A percentile compares a stretch with the other conserved stretches of the same genome.
Evolutionary conservation across 345 rosid genomes (phyloP).

Genomic region (Gossypium sturtianum): DNA sequence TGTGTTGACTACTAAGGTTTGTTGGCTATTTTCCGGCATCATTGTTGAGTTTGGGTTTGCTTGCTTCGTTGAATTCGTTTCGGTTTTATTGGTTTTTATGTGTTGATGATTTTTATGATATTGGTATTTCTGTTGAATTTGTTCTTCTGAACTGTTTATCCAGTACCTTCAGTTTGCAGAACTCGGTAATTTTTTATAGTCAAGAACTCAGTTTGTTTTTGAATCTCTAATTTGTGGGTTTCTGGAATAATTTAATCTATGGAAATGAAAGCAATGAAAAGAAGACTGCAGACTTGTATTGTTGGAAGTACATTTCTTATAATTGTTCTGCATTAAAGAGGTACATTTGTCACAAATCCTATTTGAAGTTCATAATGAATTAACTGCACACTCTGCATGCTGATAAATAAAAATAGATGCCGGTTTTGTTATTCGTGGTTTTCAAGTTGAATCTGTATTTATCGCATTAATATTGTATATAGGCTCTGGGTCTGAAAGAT

Average conservation of each 20-base stretch:
- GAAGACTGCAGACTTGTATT: neutral
- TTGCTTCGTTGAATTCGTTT: neutral
- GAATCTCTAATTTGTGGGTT: neutral
- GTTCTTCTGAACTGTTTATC: no score
- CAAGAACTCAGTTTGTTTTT: neutral
- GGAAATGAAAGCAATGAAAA: neutral
- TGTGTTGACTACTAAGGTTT: conserved; percentile 47
- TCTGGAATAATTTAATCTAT: neutral
- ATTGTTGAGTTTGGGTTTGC: neutral
- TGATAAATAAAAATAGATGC: neutral
- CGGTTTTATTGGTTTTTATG: neutral
- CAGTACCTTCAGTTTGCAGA: no score
- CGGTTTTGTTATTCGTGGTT: neutral
- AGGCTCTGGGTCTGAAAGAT: neutral
- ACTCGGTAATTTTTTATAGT: neutral
- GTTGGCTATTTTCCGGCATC: neutral
- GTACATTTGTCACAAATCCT: neutral
- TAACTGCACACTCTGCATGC: neutral
- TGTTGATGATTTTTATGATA: neutral
- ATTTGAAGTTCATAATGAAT: neutral
- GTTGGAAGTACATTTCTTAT: neutral
- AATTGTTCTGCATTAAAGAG: neutral
- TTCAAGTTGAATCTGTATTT: neutral
- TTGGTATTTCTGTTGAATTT: neutral
- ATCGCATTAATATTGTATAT: neutral